These are phyloP conservation scores for Oldenlandia corymbosa DNA, from an alignment of 257 asterid genomes.

Conservation along the genomic window DNA sequence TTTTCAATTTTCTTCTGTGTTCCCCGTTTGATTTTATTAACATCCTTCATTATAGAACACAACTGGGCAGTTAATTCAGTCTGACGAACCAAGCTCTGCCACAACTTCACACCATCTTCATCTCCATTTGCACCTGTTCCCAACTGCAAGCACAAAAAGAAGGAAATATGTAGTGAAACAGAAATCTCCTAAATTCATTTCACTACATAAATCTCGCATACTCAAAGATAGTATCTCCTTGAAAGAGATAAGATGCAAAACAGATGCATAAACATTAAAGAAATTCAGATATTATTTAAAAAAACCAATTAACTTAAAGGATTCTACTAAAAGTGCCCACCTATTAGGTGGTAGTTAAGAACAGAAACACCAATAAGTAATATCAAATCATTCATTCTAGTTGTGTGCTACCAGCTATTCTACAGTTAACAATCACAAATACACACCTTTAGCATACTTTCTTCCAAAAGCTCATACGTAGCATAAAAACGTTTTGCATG, in stretches of 20 bases:
- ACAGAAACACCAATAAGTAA: background rate
- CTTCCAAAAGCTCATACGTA: constrained; percentile 86
- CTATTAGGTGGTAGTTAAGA: background rate
- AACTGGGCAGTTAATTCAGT: constrained; percentile 91
- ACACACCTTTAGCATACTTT: constrained; percentile 80
- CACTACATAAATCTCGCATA: background rate
- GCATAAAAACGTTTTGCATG: constrained; percentile 88
- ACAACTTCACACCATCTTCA: constrained; percentile 83
- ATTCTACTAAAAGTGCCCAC: background rate
- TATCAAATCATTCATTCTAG: background rate
- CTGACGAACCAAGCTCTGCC: constrained; percentile 98
- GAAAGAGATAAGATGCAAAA: background rate
- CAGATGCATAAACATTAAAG: background rate
- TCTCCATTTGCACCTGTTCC: constrained; percentile 56
- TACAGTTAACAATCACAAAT: no score
- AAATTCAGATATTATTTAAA: background rate
- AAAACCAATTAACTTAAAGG: background rate
- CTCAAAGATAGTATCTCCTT: background rate
- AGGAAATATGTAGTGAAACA: constrained; percentile 20
- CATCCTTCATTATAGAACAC: constrained; percentile 93
- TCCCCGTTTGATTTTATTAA: constrained; percentile 89
- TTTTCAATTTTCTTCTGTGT: constrained; percentile 95
- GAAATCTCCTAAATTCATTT: background rate
- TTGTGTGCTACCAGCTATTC: no score
- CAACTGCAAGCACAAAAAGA: constrained; percentile 41